Evolutionary conservation across 495 filamentous ascomycete species (phyloP).

Genomic region (Sabuloglossum arenarium): DNA sequence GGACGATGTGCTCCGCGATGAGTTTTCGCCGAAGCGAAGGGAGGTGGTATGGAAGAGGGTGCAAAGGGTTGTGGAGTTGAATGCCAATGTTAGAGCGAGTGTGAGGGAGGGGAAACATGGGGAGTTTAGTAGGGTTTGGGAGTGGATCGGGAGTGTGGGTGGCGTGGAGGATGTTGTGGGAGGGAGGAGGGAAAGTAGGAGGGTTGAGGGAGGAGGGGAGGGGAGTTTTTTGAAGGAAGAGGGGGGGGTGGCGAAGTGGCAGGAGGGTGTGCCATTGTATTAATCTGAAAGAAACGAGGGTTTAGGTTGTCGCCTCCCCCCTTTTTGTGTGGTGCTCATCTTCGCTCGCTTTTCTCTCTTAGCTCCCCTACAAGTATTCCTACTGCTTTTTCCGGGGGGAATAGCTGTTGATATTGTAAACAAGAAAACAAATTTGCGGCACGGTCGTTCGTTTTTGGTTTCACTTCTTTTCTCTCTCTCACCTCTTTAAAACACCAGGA

Average conservation of each 20-base stretch:
- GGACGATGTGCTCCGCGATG: conserved; percentile 72
- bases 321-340: too few relatives aligned
- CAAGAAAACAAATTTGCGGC: too few relatives aligned
- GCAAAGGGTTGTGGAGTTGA: conserved; percentile 65
- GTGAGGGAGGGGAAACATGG: conserved; percentile 66
- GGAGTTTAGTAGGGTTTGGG: conserved; percentile 79
- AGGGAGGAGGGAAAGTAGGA: conserved; percentile 25
- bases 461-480: too few relatives aligned
- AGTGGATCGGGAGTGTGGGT: conserved; percentile 65
- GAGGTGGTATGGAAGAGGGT: conserved; percentile 69
- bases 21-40: conserved; percentile 52
- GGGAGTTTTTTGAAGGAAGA: conserved; percentile 9
- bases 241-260: background rate
- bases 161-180: conserved; percentile 16
- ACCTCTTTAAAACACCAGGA: too few relatives aligned
- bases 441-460: too few relatives aligned
- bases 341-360: too few relatives aligned
- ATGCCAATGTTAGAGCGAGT: conserved; percentile 74
- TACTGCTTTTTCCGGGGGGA: too few relatives aligned
- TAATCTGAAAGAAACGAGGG: background rate
- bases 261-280: conserved; percentile 5
- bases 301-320: background rate
- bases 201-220: conserved; percentile 11
- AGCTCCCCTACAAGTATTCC: too few relatives aligned
- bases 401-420: too few relatives aligned